Percentiles rank a stretch among this genome's conserved stretches.
These are phyloP conservation scores for Fusarium siculi DNA, from an alignment of 2,329 filamentous ascomycete genomes.

Conservation along the genomic window DNA sequence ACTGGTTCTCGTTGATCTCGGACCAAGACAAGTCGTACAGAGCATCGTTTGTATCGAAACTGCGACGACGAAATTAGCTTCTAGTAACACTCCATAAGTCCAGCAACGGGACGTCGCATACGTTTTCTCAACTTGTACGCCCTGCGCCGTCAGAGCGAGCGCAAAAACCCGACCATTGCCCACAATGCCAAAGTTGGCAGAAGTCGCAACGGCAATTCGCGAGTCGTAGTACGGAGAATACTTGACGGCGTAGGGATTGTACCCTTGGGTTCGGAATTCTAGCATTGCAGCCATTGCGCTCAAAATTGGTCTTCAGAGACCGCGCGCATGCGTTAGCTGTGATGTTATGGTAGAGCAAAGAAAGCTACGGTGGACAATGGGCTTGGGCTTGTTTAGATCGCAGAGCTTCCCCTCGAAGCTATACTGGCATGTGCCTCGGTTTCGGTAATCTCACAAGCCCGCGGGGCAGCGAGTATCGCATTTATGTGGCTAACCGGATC, in stretches of 20 bases:
- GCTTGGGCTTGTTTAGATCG: background rate
- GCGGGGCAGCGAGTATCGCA: slow-evolving; percentile 32
- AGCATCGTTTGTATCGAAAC: slow-evolving; percentile 96
- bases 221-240: slow-evolving; percentile 99
- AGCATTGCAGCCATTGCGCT: slow-evolving; percentile 75
- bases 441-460: slow-evolving; percentile 45
- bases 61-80: slow-evolving; percentile 48
- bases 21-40: slow-evolving; percentile 97
- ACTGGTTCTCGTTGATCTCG: slow-evolving; percentile 94
- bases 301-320: slow-evolving; percentile 5
- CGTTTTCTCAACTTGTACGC: slow-evolving; percentile 86
- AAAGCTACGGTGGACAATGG: slow-evolving; percentile 17
- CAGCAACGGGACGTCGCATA: slow-evolving; percentile 52
- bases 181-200: slow-evolving; percentile 97
- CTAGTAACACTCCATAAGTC: background rate
- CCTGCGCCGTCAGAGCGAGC: slow-evolving; percentile 82
- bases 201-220: slow-evolving; percentile 86
- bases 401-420: slow-evolving; percentile 18
- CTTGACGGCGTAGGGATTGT: slow-evolving; percentile 96
- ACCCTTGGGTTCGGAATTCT: slow-evolving; percentile 92
- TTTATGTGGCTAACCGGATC: slow-evolving; percentile 31
- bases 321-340: slow-evolving; percentile 33
- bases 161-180: slow-evolving; percentile 93
- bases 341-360: slow-evolving; percentile 22
- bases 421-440: slow-evolving; percentile 52